Evolutionary conservation across 352 stramenopile species (phyloP), one percentile per base, ranked within the genome.

Genomic region (Phytophthora pisi): DNA sequence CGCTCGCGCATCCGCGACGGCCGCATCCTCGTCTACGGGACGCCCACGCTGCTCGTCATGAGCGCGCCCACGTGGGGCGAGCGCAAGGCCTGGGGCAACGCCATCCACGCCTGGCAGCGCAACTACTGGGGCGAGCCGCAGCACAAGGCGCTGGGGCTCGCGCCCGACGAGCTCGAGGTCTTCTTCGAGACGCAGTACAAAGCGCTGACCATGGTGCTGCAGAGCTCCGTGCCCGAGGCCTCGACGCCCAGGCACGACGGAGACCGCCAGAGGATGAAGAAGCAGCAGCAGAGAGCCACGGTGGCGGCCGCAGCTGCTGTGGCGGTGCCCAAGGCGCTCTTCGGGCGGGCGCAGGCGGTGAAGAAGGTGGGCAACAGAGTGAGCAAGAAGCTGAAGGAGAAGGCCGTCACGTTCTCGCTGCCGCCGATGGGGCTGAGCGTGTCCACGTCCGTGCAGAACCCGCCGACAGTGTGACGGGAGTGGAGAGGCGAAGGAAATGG

Each of bases 71-170:
- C 82, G 34, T 92, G 83, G 78, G 75, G 74, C 2, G 88, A 96
- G 61, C 87, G 88, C 52, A 92, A 92, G 60, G 76, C 81, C 6
- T 96, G 88, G 88, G 88, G 86, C n/a, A 96, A 95, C 55, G 81
- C 84, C 20, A 94, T 96, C 64, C 82, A 93, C 61, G 84, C 82
- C 18, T 96, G 88, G 88, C 88, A 96, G 64, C 84, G 88, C 26
- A 89, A 90, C 63, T 96, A 95, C 69, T 95, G 88, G 88, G 77
- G 84, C 36, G 88, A 96, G 36, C 88, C 88, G 5, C 77, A 90
- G 52, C 84, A 93, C 70, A 71, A 69, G 16, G 52, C 65, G 36
- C 66, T 83, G 7, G 68, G 81, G 13, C 79, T 89, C 30, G 69
- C 61, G 5, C 71, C 81, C 15, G 74, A 89, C 36, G 84, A 93